These are phyloP conservation scores for Aspergillus amoenus DNA, from an alignment of 2,329 filamentous ascomycete genomes.

Conservation along the genomic window DNA sequence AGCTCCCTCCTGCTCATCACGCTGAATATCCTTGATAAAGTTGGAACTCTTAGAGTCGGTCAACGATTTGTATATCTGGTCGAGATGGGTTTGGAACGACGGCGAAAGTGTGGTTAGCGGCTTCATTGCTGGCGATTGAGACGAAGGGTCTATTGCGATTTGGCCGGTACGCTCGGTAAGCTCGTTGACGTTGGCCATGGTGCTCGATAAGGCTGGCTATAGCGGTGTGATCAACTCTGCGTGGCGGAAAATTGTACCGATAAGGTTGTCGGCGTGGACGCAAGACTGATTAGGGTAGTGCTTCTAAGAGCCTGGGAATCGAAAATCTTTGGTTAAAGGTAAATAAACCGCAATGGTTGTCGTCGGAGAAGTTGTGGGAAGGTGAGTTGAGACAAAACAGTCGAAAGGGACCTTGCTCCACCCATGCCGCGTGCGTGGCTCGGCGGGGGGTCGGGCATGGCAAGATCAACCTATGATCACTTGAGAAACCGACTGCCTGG, in stretches of 20 bases:
- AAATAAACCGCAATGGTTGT: not conserved
- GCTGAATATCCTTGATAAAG: slow-evolving; percentile 26
- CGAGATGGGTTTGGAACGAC: slow-evolving; percentile 32
- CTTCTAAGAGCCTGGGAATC: not conserved
- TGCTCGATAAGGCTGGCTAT: not conserved
- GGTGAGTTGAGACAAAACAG: not conserved
- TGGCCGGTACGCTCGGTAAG: slow-evolving; percentile 17
- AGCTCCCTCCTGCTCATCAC: slow-evolving; percentile 7
- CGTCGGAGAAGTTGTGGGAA: not conserved
- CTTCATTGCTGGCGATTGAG: not conserved
- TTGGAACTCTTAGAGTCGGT: slow-evolving; percentile 19
- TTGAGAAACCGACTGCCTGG: too few species aligned
- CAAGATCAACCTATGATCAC: not conserved
- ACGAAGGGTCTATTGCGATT: slow-evolving; percentile 14
- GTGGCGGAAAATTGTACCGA: not conserved
- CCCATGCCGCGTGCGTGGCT: slow-evolving; percentile 3
- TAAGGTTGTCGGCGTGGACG: not conserved
- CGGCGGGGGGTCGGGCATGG: not conserved
- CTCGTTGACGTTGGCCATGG: slow-evolving; percentile 4
- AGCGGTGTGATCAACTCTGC: not conserved
- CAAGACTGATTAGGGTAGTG: not conserved
- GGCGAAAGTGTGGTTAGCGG: slow-evolving; percentile 29
- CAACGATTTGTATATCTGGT: slow-evolving; percentile 35
- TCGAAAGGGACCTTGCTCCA: slow-evolving; percentile 7
- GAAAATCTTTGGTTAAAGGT: not conserved